A percentile compares a stretch with the other conserved stretches of the same genome.
phyloP scores from a whole-genome alignment of 1,139 yeast species.

The Yamadazyma sp. region DNA sequence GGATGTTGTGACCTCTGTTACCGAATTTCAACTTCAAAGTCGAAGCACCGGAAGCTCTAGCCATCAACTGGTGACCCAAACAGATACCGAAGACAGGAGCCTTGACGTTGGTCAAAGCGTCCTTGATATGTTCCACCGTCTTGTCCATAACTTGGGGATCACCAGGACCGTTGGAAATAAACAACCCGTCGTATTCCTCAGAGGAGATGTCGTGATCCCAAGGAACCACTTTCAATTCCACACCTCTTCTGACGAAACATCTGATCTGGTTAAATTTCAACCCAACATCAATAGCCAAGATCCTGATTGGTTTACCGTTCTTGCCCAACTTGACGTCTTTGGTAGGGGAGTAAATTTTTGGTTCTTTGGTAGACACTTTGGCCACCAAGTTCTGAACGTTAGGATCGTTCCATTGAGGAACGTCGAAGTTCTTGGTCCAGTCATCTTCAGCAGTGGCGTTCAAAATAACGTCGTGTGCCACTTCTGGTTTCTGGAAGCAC shows the following conservation, averaged over 20 bases:
- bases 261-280: constrained; percentile 97
- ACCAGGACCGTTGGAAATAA: constrained; percentile 98
- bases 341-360: constrained; percentile 62
- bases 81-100: constrained; percentile 96
- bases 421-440: constrained; percentile 67
- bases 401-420: constrained; percentile 93
- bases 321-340: constrained; percentile 49
- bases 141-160: constrained; percentile 86
- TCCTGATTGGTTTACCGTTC: constrained; percentile 76
- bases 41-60: constrained; percentile 93
- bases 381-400: constrained; percentile 90
- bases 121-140: constrained; percentile 59
- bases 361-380: constrained; percentile 76
- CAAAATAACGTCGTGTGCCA: constrained; percentile 35
- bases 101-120: constrained; percentile 58
- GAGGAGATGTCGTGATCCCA: constrained; percentile 84
- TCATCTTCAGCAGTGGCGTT: constrained; percentile 12
- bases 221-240: constrained; percentile 93
- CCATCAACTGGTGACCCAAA: constrained; percentile 96
- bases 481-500: constrained; percentile 55
- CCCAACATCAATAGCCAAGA: constrained; percentile 94
- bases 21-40: constrained; percentile 94
- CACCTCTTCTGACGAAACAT: constrained; percentile 95
- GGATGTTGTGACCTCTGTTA: constrained; percentile 99
- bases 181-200: constrained; percentile 88